phyloP scores from a whole-genome alignment of 1,284 basidiomycete genomes.

The Ceratobasidium theobromae region DNA sequence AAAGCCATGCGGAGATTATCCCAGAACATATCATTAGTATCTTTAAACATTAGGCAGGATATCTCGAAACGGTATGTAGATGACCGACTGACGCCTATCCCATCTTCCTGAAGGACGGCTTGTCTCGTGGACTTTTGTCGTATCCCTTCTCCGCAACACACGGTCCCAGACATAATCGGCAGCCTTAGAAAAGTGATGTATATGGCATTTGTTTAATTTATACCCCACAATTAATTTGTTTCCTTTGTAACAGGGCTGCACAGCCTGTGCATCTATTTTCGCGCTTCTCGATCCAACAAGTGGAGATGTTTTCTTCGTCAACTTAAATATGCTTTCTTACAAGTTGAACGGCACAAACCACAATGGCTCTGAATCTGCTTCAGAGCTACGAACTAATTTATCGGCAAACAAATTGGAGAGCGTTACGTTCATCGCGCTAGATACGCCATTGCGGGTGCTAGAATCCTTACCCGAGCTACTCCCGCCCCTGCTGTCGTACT shows the following conservation, averaged over 20 bases:
- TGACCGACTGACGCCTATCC: neutral
- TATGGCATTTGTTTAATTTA: neutral
- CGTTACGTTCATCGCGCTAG: neutral
- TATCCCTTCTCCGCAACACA: conserved; percentile 15
- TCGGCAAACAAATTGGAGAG: neutral
- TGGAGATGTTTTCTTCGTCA: conserved; percentile 19
- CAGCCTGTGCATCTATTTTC: conserved; percentile 21
- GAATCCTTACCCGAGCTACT: conserved; percentile 15
- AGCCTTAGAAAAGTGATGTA: conserved; percentile 29
- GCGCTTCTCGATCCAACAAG: conserved; percentile 7
- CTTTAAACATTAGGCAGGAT: neutral
- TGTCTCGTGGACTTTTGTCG: conserved; percentile 26
- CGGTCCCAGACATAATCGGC: conserved; percentile 17
- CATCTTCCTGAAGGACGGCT: neutral
- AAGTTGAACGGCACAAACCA: neutral
- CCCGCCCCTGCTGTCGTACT: neutral
- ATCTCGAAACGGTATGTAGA: neutral
- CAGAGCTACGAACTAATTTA: neutral
- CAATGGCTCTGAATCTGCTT: neutral
- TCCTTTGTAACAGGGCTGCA: neutral
- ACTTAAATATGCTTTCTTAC: neutral
- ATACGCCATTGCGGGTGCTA: neutral
- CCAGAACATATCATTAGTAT: conserved; percentile 6
- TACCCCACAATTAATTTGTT: conserved; percentile 1
- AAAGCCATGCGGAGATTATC: neutral